Conservation (phyloP, 345 rosid species). For the Eucalyptus marginata region DNA sequence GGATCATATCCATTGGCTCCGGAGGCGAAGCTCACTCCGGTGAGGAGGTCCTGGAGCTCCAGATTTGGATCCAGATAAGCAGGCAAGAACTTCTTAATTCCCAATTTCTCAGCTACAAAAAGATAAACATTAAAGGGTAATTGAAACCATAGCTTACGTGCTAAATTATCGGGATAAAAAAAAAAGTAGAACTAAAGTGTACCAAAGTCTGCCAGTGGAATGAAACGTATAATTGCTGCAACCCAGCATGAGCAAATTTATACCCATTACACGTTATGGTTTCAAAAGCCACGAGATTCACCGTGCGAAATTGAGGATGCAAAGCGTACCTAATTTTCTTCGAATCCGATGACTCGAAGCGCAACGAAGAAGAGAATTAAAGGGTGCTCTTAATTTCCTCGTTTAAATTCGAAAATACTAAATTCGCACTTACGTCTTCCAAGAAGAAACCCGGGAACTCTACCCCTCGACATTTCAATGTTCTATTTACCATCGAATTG, state of each 20-base stretch:
- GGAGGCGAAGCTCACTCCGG: constrained; percentile 40
- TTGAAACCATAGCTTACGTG: background rate
- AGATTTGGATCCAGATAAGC: constrained; percentile 28
- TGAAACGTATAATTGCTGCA: background rate
- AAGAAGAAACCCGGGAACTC: no score
- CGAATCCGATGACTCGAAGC: no score
- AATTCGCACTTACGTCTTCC: no score
- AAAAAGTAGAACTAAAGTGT: background rate
- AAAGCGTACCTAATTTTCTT: background rate
- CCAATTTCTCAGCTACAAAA: constrained; percentile 17
- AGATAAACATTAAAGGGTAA: background rate
- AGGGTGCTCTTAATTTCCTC: no score
- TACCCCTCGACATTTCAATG: no score
- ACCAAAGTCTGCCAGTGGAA: background rate
- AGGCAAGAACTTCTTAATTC: constrained; percentile 18
- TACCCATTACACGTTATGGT: background rate
- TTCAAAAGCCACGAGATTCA: background rate
- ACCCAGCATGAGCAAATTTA: background rate
- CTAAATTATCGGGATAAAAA: background rate
- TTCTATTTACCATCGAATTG: no score
- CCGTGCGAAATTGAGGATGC: background rate
- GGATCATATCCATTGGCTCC: constrained; percentile 36
- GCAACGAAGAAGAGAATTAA: no score
- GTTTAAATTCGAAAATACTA: no score
- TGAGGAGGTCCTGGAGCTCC: constrained; percentile 16